Evolutionary conservation across 1,284 basidiomycete genomes (phyloP).

Genomic region (Ceratobasidium sp.): DNA sequence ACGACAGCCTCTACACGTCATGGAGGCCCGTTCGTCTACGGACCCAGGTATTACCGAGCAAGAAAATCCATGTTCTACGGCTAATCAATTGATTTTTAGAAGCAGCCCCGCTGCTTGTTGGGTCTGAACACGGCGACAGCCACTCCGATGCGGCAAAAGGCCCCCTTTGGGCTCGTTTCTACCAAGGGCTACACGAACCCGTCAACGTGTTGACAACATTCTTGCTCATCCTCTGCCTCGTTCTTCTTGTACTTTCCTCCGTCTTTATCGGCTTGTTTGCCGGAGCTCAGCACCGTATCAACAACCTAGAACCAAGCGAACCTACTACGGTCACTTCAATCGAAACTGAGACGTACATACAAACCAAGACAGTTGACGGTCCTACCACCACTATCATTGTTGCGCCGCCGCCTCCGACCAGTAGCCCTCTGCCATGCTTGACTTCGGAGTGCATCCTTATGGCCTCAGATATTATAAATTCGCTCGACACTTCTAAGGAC

Average conservation of each 20-base stretch:
- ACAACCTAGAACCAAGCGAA: constrained; percentile 56
- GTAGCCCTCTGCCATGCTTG: constrained; percentile 67
- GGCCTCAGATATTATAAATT: constrained; percentile 84
- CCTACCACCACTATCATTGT: constrained; percentile 55
- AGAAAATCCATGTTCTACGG: background rate
- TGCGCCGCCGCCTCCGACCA: constrained; percentile 28
- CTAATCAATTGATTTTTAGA: constrained; percentile 11
- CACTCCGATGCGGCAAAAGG: constrained; percentile 45
- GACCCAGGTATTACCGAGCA: constrained; percentile 36
- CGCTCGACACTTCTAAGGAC: constrained; percentile 85
- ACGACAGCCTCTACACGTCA: constrained; percentile 41
- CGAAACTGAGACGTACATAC: constrained; percentile 46
- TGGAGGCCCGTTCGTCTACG: constrained; percentile 46
- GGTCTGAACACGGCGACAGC: constrained; percentile 38
- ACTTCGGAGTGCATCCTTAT: constrained; percentile 86
- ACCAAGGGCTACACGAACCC: constrained; percentile 68
- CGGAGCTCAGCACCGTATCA: constrained; percentile 83
- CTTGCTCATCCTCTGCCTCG: constrained; percentile 78
- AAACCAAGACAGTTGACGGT: constrained; percentile 55
- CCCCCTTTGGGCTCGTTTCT: constrained; percentile 52
- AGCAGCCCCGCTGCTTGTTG: constrained; percentile 46
- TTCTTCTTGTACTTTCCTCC: constrained; percentile 84
- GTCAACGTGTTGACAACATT: constrained; percentile 88
- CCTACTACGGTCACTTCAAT: constrained; percentile 55
- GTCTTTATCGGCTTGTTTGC: constrained; percentile 94